These are phyloP conservation scores for Citeromyces hawaiiensis DNA, from an alignment of 1,139 yeast genomes.

Conservation along the genomic window DNA sequence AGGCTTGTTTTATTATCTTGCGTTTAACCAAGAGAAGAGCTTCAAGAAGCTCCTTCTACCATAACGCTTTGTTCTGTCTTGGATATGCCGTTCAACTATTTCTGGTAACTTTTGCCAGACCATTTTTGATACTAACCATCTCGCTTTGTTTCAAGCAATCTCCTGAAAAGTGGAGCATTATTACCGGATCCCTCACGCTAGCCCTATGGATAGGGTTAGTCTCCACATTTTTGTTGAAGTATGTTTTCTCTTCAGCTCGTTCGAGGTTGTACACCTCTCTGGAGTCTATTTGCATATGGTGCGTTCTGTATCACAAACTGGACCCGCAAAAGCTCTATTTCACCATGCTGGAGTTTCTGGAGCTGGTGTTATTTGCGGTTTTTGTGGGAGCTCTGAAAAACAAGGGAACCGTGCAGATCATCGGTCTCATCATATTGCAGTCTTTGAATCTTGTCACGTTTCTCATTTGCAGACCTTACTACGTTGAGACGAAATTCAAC, in stretches of 20 bases:
- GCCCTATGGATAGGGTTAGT: conserved; percentile 14
- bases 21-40: conserved; percentile 7
- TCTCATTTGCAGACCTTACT: conserved; percentile 26
- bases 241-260: conserved; percentile 9
- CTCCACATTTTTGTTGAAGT: conserved; percentile 19
- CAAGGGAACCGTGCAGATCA: conserved; percentile 30
- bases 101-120: conserved; percentile 26
- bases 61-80: conserved; percentile 6
- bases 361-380: conserved; percentile 21
- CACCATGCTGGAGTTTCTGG: conserved; percentile 21
- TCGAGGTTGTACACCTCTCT: conserved; percentile 31
- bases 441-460: conserved; percentile 19
- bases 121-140: conserved; percentile 29
- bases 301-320: conserved; percentile 27
- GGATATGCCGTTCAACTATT: conserved; percentile 24
- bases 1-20: background rate
- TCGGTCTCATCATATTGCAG: conserved; percentile 24
- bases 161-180: conserved; percentile 9
- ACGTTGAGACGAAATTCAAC: conserved; percentile 23
- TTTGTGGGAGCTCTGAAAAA: conserved; percentile 30
- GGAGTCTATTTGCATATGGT: conserved; percentile 32
- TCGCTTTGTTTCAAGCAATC: conserved; percentile 18
- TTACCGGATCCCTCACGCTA: conserved; percentile 21
- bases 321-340: conserved; percentile 28
- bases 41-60: conserved; percentile 4